Base-by-base conservation (phyloP, 2,329 filamentous ascomycete species). In the Teratosphaeria epicoccoides region DNA sequence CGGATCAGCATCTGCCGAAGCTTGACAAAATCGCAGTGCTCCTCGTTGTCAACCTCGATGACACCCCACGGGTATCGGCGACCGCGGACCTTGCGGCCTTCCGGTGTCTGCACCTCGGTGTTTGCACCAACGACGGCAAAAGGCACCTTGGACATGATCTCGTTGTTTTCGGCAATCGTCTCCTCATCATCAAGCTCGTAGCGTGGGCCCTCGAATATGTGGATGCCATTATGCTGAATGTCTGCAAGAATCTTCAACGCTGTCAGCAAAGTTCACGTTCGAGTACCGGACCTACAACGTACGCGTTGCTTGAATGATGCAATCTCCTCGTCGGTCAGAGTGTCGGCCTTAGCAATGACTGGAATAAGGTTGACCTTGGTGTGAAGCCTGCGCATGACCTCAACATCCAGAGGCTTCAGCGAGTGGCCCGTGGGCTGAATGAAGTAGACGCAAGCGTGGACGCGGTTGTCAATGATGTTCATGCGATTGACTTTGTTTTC, bases 401-500 rank as follows among this genome's bases (percentile, higher is more conserved):
- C 93, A 60, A 98, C 95, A 68, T 98, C 93, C 59, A 98, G 79
- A 58, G 93, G 93, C 84, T 98, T 98, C 67, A 98, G 78, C 28
- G 93, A 95, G 79, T 98, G 93, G 56, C 93, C 93, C 26, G 93
- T 98, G 61, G 93, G 93, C 76, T 98, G 91, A 66, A 98, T 96
- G 78, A 98, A 98, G 82, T 96, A 98, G 57, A 98, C 93, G 66
- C 94, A 97, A 52, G 93, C 93, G 67, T 98, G 93, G 58, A 98
- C 94, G 65, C 93, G 87, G 80, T 97, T 98, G 76, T 98, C 93
- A 57, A 98, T 86, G 71, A 97, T 97, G 81, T 98, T 98, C 84
- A 96, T 95, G 66, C 93, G 88, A 80, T 98, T 98, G 71, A 98
- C 89, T 82, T 97, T 98, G 83, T 98, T 98, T 81, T 98, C 93